These are phyloP conservation scores for Arachis monticola DNA, from an alignment of 331 rosid genomes.

Conservation along the genomic window DNA sequence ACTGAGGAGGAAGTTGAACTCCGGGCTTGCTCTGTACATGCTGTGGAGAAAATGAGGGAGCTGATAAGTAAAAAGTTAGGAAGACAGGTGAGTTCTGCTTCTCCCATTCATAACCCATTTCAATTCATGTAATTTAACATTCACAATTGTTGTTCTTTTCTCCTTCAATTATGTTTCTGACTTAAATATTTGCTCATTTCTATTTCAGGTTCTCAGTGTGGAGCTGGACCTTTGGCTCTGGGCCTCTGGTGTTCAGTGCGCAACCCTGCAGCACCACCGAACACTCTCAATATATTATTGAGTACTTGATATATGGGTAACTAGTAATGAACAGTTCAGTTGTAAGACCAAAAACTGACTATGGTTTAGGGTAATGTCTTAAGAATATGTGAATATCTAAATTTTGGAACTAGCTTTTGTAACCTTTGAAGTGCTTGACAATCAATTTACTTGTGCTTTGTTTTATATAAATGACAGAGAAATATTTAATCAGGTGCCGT, in stretches of 20 bases:
- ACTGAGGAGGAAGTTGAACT: conserved; percentile 98
- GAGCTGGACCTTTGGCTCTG: conserved; percentile 99
- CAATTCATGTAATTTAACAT: neutral
- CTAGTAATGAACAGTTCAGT: conserved; percentile 30
- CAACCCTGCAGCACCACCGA: conserved; percentile 85
- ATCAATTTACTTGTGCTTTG: conserved; percentile 2
- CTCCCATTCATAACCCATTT: neutral
- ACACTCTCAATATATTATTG: conserved; percentile 90
- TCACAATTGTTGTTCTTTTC: no score
- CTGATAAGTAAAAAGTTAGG: conserved; percentile 76
- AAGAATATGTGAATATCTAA: conserved; percentile 34
- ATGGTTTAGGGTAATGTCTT: conserved; percentile 39
- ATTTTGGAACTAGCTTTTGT: conserved; percentile 24
- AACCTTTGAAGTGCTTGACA: conserved; percentile 27
- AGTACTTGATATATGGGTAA: conserved; percentile 39
- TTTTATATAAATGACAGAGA: neutral
- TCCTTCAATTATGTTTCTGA: neutral
- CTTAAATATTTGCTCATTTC: conserved; percentile 27
- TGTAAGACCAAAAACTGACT: conserved; percentile 23
- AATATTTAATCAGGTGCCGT: conserved; percentile 7
- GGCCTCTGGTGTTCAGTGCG: conserved; percentile 79
- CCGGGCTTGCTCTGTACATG: conserved; percentile 91
- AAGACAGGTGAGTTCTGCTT: conserved; percentile 60
- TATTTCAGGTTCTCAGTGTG: conserved; percentile 88
- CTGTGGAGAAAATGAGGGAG: conserved; percentile 96